Percentiles rank a stretch among this genome's conserved stretches.
Conservation (phyloP, 2,329 filamentous ascomycete species). For the Nemania abortiva region DNA sequence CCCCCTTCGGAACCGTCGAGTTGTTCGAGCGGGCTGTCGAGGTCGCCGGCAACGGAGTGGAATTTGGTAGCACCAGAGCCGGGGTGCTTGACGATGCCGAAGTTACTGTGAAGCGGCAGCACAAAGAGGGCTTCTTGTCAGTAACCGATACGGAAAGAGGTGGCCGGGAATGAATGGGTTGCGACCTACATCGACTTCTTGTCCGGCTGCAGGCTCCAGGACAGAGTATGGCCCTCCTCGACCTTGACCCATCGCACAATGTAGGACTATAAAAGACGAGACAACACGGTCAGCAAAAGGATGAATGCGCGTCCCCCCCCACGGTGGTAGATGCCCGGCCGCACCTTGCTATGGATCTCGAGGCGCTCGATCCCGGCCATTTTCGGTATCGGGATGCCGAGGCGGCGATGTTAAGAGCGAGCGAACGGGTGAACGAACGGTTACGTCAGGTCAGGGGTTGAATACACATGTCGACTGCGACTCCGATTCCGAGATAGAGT, state of each 20-base stretch:
- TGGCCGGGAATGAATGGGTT: background rate
- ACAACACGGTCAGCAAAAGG: constrained; percentile 26
- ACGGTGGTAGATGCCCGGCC: background rate
- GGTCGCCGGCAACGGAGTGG: constrained; percentile 58
- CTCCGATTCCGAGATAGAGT: background rate
- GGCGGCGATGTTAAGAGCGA: background rate
- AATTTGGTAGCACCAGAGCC: constrained; percentile 72
- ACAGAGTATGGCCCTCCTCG: constrained; percentile 89
- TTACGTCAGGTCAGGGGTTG: constrained; percentile 25
- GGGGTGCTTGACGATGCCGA: constrained; percentile 97
- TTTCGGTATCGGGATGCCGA: constrained; percentile 37
- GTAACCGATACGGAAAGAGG: background rate
- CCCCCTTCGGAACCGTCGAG: constrained; percentile 49
- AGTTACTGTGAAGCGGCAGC: constrained; percentile 72
- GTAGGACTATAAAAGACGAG: constrained; percentile 76
- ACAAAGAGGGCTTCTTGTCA: constrained; percentile 14
- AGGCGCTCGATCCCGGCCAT: constrained; percentile 98
- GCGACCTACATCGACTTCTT: constrained; percentile 89
- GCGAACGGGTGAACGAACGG: background rate
- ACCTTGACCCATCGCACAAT: constrained; percentile 98
- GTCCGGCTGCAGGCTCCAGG: constrained; percentile 97
- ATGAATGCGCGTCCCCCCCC: constrained; percentile 30
- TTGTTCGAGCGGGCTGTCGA: constrained; percentile 62
- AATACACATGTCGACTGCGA: constrained; percentile 19
- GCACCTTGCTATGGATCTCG: constrained; percentile 96